These are phyloP conservation scores for Rhynchosporium agropyri DNA, from an alignment of 2,329 filamentous ascomycete species.

Conservation along the genomic window DNA sequence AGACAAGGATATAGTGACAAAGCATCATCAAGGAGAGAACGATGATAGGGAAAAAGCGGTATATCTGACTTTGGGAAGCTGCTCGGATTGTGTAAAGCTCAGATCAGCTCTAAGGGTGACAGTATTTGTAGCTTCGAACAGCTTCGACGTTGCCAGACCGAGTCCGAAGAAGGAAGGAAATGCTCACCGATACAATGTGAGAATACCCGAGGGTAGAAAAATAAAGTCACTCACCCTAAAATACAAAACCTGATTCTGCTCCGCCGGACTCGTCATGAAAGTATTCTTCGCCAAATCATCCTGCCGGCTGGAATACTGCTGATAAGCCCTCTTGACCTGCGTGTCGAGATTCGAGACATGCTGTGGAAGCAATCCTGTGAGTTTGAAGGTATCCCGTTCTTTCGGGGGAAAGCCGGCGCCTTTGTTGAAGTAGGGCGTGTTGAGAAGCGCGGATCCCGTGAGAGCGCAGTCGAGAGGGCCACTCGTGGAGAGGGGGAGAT, in stretches of 20 bases:
- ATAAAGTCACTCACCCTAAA: constrained; percentile 59
- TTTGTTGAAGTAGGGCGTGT: constrained; percentile 76
- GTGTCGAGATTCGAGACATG: constrained; percentile 75
- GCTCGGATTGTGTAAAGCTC: no score
- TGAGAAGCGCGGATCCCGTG: constrained; percentile 58
- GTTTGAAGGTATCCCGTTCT: constrained; percentile 70
- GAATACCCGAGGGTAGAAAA: neutral
- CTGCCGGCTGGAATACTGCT: constrained; percentile 68
- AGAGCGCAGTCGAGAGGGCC: constrained; percentile 55
- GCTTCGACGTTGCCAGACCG: no score
- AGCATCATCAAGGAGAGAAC: neutral
- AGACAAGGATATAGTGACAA: neutral
- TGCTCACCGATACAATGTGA: neutral
- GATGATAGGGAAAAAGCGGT: neutral
- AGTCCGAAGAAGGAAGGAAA: neutral
- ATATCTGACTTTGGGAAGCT: no score
- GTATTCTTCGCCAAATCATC: constrained; percentile 81
- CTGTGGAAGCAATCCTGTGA: constrained; percentile 73
- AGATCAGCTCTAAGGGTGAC: no score
- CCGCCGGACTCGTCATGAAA: constrained; percentile 81
- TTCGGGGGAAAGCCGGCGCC: constrained; percentile 74
- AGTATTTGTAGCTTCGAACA: no score
- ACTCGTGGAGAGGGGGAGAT: constrained; percentile 52
- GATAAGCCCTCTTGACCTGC: constrained; percentile 75
- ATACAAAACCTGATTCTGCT: constrained; percentile 84